Evolutionary conservation across 2,329 filamentous ascomycete species (phyloP), one percentile per base, ranked within the genome.

Genomic region (Ceratocystiopsis sp.): DNA sequence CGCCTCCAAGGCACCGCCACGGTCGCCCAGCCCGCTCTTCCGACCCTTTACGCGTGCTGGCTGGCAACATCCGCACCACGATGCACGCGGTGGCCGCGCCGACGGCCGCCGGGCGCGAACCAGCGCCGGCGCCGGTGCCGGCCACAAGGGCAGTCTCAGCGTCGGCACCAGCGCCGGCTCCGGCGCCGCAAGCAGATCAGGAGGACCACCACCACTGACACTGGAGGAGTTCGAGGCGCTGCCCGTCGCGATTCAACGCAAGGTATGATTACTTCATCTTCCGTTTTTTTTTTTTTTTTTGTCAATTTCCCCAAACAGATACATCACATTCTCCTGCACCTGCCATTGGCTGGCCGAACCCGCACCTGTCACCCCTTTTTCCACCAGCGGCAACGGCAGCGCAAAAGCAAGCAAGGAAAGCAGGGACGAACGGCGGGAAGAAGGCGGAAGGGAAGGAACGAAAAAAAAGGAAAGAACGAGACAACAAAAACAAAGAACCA

Each of bases 221-320:
- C 57, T 61, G 40, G 65, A 68, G 47, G 67, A 69, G 50, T 70
- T 68, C 51, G 65, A 69, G 50, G 61, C 64, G 35, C 56, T 71
- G 44, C 67, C 67, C 10, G 49, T 65, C 38, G 65, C 66, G n/a
- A 64, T 70, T 18, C 61, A 65, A 49, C 61, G 64, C 54, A 70
- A 71, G 63, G 67, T 71, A 56, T 19, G 21, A 37, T 13, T 19
- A 36, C 39, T 42, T 42, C 10, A 14, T 40, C 34, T 40, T 35
- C n/a, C 19, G 16, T 38, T 25, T 19, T 38, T 29, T 35, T 18
- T 25, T 19, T 38, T 25, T 19, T 38, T 29, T 29, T 10, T 8
- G 25, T 29, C 25, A 29, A 29, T 29, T 29, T 29, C 25, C 25
- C 25, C 25, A 29, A 29, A 29, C 25, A 6, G 25, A 29, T 29